Evolutionary conservation across 164 flowering plant species (phyloP).

Genomic region (Buxus sempervirens): DNA sequence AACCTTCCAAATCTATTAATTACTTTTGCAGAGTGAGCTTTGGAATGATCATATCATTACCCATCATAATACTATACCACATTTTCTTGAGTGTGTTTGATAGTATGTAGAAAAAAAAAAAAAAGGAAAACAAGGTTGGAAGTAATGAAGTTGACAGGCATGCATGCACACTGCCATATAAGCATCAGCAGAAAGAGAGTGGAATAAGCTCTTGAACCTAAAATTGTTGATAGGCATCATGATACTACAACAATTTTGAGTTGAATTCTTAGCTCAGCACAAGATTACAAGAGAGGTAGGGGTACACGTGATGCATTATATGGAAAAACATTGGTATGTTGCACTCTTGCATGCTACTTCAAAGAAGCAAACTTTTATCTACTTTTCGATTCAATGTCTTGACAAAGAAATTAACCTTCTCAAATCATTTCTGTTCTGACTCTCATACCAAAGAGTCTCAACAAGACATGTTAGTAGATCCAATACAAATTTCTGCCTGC

Average conservation of each 20-base stretch:
- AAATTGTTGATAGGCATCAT: too few relatives aligned
- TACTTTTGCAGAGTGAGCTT: conserved; percentile 23
- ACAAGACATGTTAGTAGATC: too few relatives aligned
- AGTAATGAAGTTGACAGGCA: not conserved
- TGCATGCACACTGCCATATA: not conserved
- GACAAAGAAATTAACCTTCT: not conserved
- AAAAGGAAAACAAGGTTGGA: not conserved
- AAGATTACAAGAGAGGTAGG: too few relatives aligned
- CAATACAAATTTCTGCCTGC: too few relatives aligned
- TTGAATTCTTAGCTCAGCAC: too few relatives aligned
- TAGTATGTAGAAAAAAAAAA: not conserved
- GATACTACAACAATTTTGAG: too few relatives aligned
- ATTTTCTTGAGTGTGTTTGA: conserved; percentile 22
- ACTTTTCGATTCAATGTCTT: not conserved
- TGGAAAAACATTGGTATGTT: not conserved
- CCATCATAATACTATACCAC: conserved; percentile 23
- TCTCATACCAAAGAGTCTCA: too few relatives aligned
- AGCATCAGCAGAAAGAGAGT: not conserved
- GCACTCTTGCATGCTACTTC: not conserved
- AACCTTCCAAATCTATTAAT: not conserved
- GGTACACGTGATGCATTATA: too few relatives aligned
- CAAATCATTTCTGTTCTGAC: too few relatives aligned
- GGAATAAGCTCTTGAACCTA: too few relatives aligned
- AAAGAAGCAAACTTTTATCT: not conserved
- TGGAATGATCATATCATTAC: conserved; percentile 25